These are phyloP conservation scores for Artemisia tridentata DNA, from an alignment of 129 eudicot genomes.

Conservation along the genomic window DNA sequence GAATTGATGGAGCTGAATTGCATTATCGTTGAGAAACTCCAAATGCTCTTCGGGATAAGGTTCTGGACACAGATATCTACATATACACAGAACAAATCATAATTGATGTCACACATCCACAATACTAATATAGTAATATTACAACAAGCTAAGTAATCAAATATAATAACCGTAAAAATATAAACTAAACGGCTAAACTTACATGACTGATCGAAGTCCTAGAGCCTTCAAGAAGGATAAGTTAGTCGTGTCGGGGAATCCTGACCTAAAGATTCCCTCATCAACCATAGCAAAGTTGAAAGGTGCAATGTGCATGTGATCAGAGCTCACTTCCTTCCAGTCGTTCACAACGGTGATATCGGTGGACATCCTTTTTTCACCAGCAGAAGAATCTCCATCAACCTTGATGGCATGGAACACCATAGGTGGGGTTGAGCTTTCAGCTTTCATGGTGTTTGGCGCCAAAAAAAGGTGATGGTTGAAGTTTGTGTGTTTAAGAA, in stretches of 20 bases:
- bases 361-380: background rate
- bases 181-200: slow-evolving; percentile 10
- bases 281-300: slow-evolving; percentile 55
- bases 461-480: slow-evolving; percentile 19
- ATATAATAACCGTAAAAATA: background rate
- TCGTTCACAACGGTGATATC: too few species aligned
- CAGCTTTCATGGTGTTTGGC: slow-evolving; percentile 21
- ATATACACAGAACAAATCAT: background rate
- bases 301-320: slow-evolving; percentile 31
- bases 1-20: slow-evolving; percentile 48
- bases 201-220: slow-evolving; percentile 54
- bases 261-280: slow-evolving; percentile 46
- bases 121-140: background rate
- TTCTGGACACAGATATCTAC: slow-evolving; percentile 53
- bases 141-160: background rate
- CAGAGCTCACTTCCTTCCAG: too few species aligned
- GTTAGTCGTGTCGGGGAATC: slow-evolving; percentile 46
- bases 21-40: slow-evolving; percentile 42
- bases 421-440: slow-evolving; percentile 20
- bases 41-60: slow-evolving; percentile 50
- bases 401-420: slow-evolving; percentile 13
- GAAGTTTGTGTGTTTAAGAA: background rate
- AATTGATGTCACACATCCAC: too few species aligned
- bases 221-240: slow-evolving; percentile 50
- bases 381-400: slow-evolving; percentile 18